Evolutionary conservation across 192 early-diverging fungal genomes (phyloP), one percentile per base, ranked within the genome.

Genomic region (Gigaspora rosea): DNA sequence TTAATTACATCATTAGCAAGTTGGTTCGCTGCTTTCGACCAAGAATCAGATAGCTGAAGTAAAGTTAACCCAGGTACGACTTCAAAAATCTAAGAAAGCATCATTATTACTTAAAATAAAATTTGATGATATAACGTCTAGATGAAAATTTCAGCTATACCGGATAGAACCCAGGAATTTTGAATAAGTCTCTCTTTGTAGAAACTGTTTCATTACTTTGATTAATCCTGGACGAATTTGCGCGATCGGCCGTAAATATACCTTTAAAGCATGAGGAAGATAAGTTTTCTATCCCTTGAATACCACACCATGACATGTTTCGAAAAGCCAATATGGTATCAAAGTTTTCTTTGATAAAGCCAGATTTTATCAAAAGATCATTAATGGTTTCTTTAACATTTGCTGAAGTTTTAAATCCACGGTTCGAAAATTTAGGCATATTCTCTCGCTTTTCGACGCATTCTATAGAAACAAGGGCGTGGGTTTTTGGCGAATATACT

Each of bases 111-210:
- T 41, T 35, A 59, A 41, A 46, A 18, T 67, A 49, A n/a, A 75
- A 33, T 32, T 71, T 71, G 1, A 76, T 71, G 49, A 72, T 57
- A 27, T 71, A 74, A 2, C 77, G 27, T 51, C 71, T 74, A 13
- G 62, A 56, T 22, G 78, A 79, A 51, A 68, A 41, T 76, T 46
- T 78, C 73, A 46, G 59, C 22, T 79, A 48, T 70, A 90, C 85
- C 15, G 88, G 86, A 64, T 83, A 70, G 77, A 91, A 91, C 64
- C 88, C 87, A 27, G 56, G 61, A 2, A 85, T 49, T 71, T 36
- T 75, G 33, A 73, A 71, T 33, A 54, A 74, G 48, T 50, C 61
- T 27, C 10, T 12, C 41, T 51, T 82, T 50, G 13, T n/a, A 41
- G 18, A 9, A 7, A 36, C 18, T 9, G 8, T 47, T 10, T 66